Base-by-base conservation (phyloP, 1,139 yeast species). In the Suhomyces coccinellae region DNA sequence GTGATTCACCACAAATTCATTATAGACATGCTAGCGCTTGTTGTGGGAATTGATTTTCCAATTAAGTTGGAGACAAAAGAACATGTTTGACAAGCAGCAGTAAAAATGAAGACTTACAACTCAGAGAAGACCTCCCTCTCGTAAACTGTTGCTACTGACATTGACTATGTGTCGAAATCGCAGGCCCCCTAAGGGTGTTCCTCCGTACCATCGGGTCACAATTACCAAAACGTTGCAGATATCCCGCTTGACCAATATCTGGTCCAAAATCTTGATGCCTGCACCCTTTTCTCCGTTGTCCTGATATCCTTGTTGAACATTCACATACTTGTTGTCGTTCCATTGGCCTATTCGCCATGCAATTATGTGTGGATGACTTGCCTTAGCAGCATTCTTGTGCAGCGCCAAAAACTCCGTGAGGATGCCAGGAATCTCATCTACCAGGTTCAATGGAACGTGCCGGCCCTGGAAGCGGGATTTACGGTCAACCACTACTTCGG, bases 171-270 rank as follows among this genome's bases (percentile, higher is more conserved):
- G 83, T 47, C 86, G 67, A 54, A 84, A 85, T 45, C 93, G 63
- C 33, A 79, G 72, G 5, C 85, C 71, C 0, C 93, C 91, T 35
- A 85, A 54, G 1, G 85, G 84, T 0, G 71, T 72, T 0, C 91
- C 90, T 2, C 87, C 88, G 57, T 82, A 83, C 91, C 91, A 85
- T 47, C 93, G 58, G 0, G 85, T 79, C 1, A 83, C 90, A 13
- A 84, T 78, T 0, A 84, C 75, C 15, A 85, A 54, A 0, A 81
- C 73, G 55, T 83, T 82, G 10, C 69, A 62, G n/a, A 80, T 45
- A 33, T 75, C 63, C 14, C 74, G 59, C 29, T 78, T 62, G 30
- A 75, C 78, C 26, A 85, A 51, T 3, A 81, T 61, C 10, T 79
- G 76, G 43, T 69, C 67, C 27, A 83, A 57, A 13, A 85, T 52